A percentile compares a stretch with the other conserved stretches of the same genome.
phyloP scores from a whole-genome alignment of 306 rosid genomes.

The Astragalus membranaceus region DNA sequence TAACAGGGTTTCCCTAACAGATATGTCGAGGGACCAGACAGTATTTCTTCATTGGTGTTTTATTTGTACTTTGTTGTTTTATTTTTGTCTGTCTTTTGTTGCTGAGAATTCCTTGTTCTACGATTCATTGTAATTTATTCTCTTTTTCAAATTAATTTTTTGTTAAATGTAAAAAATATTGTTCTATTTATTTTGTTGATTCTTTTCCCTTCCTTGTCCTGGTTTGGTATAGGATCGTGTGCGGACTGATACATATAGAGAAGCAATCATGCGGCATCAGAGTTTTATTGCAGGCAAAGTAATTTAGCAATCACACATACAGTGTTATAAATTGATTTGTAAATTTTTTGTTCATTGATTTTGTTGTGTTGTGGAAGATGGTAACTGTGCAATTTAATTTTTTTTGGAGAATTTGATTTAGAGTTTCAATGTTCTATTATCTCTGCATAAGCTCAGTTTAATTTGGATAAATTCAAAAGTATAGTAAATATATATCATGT shows the following conservation, averaged over 20 bases:
- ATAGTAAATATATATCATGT: neutral
- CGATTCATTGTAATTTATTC: neutral
- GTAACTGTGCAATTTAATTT: neutral
- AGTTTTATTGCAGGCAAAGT: slow-evolving; percentile 80
- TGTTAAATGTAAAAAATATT: neutral
- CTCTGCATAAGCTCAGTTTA: neutral
- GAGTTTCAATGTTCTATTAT: neutral
- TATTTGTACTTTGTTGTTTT: neutral
- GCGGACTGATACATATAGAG: slow-evolving; percentile 82
- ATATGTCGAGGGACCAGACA: neutral
- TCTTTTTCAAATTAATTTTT: neutral
- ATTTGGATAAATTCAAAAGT: neutral
- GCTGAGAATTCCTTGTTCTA: neutral
- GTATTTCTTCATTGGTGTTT: neutral
- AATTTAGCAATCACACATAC: slow-evolving; percentile 23
- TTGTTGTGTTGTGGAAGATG: neutral
- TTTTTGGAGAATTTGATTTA: neutral
- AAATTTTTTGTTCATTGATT: neutral
- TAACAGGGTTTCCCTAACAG: neutral
- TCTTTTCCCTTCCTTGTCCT: neutral
- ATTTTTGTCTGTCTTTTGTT: neutral
- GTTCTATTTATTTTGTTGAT: neutral
- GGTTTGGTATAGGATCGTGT: slow-evolving; percentile 61
- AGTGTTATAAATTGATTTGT: neutral
- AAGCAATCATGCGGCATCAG: slow-evolving; percentile 84